Conservation (phyloP, 140 eudicot genomes). For the Flaveria floridana region DNA sequence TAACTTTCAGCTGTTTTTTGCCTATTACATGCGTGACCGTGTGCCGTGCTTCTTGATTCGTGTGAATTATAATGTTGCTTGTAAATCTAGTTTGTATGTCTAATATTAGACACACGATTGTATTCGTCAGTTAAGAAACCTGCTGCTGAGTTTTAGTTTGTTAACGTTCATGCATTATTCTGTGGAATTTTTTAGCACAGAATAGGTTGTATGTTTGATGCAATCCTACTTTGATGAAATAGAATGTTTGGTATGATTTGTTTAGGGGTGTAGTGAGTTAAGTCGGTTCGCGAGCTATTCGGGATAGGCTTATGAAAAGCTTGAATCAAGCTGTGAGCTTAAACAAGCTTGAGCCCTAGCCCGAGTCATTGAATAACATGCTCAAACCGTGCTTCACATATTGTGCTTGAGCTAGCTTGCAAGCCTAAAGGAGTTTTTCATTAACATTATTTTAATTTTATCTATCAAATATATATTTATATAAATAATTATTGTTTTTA, state of each 20-base stretch:
- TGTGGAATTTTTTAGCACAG: slow-evolving; percentile 1
- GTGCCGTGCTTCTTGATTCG: slow-evolving; percentile 15
- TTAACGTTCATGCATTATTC: slow-evolving; percentile 17
- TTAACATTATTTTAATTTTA: too few species aligned
- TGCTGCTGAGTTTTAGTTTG: slow-evolving; percentile 7
- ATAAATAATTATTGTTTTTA: too few species aligned
- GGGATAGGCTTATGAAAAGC: too few species aligned
- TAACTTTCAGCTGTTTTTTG: background rate
- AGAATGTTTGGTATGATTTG: slow-evolving; percentile 19
- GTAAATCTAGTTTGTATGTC: slow-evolving; percentile 26
- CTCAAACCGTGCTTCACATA: too few species aligned
- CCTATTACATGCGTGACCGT: slow-evolving; percentile 5
- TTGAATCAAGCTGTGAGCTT: too few species aligned
- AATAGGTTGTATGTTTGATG: background rate
- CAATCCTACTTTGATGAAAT: background rate
- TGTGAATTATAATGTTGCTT: slow-evolving; percentile 16
- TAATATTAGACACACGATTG: background rate
- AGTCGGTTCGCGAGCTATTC: too few species aligned
- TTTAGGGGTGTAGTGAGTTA: too few species aligned
- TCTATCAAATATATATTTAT: too few species aligned
- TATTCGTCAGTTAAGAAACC: background rate
- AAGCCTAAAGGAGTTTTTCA: too few species aligned
- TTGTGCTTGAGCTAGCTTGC: too few species aligned
- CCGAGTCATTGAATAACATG: too few species aligned
- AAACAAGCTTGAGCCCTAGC: too few species aligned